Conservation (phyloP, 2,329 filamentous ascomycete species). For the Lachnellula cervina region DNA sequence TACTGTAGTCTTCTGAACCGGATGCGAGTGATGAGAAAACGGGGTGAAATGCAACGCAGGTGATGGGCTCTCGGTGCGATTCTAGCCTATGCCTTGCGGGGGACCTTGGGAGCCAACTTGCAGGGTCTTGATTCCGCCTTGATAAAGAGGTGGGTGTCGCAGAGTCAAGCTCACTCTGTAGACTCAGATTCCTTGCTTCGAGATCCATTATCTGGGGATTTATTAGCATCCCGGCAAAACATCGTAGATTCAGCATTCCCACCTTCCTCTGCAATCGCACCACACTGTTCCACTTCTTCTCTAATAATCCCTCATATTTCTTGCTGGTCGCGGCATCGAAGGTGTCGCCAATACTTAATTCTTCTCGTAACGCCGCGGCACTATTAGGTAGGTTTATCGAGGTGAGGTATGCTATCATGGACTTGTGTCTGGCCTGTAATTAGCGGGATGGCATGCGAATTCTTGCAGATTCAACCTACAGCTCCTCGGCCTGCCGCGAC, state of each 20-base stretch:
- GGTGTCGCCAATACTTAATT: slow-evolving; percentile 62
- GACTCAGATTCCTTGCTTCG: slow-evolving; percentile 64
- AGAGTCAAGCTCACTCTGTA: slow-evolving; percentile 81
- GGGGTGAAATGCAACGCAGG: slow-evolving; percentile 87
- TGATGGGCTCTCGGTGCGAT: slow-evolving; percentile 76
- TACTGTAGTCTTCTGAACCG: slow-evolving; percentile 85
- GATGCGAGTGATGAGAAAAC: slow-evolving; percentile 87
- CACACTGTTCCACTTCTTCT: slow-evolving; percentile 98
- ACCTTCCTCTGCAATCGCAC: slow-evolving; percentile 95
- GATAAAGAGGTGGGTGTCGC: slow-evolving; percentile 72
- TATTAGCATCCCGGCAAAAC: too few species aligned
- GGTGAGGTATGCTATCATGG: slow-evolving; percentile 82
- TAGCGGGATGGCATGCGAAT: slow-evolving; percentile 17
- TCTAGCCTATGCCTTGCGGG: slow-evolving; percentile 78
- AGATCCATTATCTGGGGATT: slow-evolving; percentile 78
- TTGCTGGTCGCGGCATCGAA: slow-evolving; percentile 81
- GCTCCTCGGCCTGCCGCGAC: slow-evolving; percentile 77
- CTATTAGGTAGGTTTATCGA: slow-evolving; percentile 66
- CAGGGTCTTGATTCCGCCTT: slow-evolving; percentile 75
- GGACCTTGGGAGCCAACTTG: slow-evolving; percentile 78
- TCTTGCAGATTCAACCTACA: slow-evolving; percentile 52
- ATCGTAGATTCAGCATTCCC: slow-evolving; percentile 19
- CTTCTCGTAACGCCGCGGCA: slow-evolving; percentile 68
- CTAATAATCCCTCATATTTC: slow-evolving; percentile 88
- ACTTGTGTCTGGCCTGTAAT: slow-evolving; percentile 67